Base-by-base conservation (phyloP, 106 monocot genomes). In the Dioscorea zingiberensis region DNA sequence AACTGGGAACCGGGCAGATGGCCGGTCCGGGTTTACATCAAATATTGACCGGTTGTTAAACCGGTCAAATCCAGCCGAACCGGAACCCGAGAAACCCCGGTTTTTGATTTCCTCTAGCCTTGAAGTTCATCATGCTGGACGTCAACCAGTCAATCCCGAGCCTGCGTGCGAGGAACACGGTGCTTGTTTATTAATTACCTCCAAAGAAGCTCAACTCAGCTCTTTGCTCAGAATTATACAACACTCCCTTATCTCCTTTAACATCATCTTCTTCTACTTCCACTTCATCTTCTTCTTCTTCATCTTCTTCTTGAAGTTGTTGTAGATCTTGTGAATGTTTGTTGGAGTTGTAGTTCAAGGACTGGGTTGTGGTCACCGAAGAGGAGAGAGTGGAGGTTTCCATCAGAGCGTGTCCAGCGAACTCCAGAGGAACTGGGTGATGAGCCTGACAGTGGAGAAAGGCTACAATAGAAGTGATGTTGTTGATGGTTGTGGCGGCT, bases 151-250 rank as follows among this genome's bases (percentile, higher is more conserved):
- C 87, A 47, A 88, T 88, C 26, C 87, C 87, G 21, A 88, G 80
- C 23, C 87, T 83, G n/a, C 87, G 74, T 3, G 87, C 87, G 0
- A 84, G 72, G 66, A 81, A 88, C 59, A 88, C 23, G 87, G 87
- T 4, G 74, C 53, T 17, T 38, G 54, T 7, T 13, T 32, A n/a
- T n/a, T n/a, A n/a, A n/a, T n/a, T n/a, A 11, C 45, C 15, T 47
- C 10, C 10, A 21, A 7, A 25, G 25, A 10, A 15, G 18, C 5
- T 22, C 10, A 16, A 19, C 66, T 12, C 24, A 25, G 21, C 47
- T 7, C n/a, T 45, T 26, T 28, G 18, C 15, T 17, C 25, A 19
- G 24, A 18, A 22, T n/a, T n/a, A n/a, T 55, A 27, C 13, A 13
- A 8, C 46, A 51, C 27, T 65, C 58, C 3, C 21, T 64, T 25